Evolutionary conservation across 805 yeast species (phyloP), one percentile per base, ranked within the genome.

Genomic region (Wickerhamiella bombiphila): DNA sequence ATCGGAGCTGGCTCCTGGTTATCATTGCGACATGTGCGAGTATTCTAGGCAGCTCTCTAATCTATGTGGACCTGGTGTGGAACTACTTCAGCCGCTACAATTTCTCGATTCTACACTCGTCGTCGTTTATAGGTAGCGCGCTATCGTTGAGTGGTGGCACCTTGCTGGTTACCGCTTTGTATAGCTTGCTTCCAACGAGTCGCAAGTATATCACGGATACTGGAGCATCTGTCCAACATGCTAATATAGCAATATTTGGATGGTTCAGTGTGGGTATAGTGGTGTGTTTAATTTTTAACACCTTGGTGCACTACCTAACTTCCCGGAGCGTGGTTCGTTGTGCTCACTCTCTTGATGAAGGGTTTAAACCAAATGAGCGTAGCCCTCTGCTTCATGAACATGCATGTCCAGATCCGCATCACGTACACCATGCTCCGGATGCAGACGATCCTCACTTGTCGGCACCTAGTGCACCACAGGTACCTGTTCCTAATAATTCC

Each of bases 301-400:
- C 63, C 20, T 26, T 77, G 1, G 72, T 91, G 4, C 95, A 86
- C 56, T 55, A 72, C 25, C 56, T 75, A 37, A 81, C 96, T 0
- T 72, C 88, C 36, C 21, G 81, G 53, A 75, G 86, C 22, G 70
- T 86, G 24, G 80, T 86, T 0, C 95, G 85, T 53, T 85, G 95
- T 57, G 78, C 73, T 13, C 94, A 85, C 50, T 72, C 63, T 9
- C 67, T 59, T 9, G 56, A 41, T 7, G 49, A 29, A 13, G 24
- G 15, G 41, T 19, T 19, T n/a, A 30, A 30, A n/a, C 20, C 33
- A 17, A 19, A n/a, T 15, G 33, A 30, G 18, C 11, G 14, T 17
- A 16, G 22, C 33, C 33, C 33, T 16, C 16, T 30, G 22, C 22
- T 30, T 6, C 43, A 44, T 41, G 14, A 6, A 26, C 38, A 29